phyloP scores from a whole-genome alignment of 2,329 filamentous ascomycete genomes.

The Curvularia verruculosa region DNA sequence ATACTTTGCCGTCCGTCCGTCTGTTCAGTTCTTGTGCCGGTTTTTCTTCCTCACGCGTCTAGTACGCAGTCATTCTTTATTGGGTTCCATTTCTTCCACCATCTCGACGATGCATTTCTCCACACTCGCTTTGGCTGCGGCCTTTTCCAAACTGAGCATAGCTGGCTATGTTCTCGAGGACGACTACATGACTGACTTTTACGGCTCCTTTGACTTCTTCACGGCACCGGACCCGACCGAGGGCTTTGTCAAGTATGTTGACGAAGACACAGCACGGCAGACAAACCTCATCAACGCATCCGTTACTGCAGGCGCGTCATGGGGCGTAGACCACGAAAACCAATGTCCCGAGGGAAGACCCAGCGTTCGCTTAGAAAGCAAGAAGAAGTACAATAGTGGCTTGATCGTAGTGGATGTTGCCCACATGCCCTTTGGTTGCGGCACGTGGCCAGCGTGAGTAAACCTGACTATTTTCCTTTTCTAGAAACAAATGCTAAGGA shows the following conservation, averaged over 20 bases:
- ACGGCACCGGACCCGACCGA: constrained; percentile 53
- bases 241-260: constrained; percentile 52
- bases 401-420: constrained; percentile 58
- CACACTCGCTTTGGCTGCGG: constrained; percentile 42
- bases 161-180: constrained; percentile 51
- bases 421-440: constrained; percentile 60
- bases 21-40: constrained; percentile 10
- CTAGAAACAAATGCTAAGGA: constrained; percentile 14
- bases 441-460: constrained; percentile 58
- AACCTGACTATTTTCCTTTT: neutral
- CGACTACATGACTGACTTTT: constrained; percentile 53
- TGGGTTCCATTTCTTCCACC: constrained; percentile 23
- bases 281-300: constrained; percentile 51
- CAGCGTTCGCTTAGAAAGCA: constrained; percentile 56
- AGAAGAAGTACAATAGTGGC: constrained; percentile 55
- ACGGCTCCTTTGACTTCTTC: constrained; percentile 54
- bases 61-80: constrained; percentile 43
- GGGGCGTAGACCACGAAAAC: constrained; percentile 55
- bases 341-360: constrained; percentile 49
- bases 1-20: constrained; percentile 17
- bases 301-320: constrained; percentile 46
- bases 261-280: constrained; percentile 45
- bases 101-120: constrained; percentile 47
- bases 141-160: constrained; percentile 46
- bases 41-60: constrained; percentile 37